These are phyloP conservation scores for Pseudogymnoascus sp. DNA, from an alignment of 2,329 filamentous ascomycete genomes.

Conservation along the genomic window DNA sequence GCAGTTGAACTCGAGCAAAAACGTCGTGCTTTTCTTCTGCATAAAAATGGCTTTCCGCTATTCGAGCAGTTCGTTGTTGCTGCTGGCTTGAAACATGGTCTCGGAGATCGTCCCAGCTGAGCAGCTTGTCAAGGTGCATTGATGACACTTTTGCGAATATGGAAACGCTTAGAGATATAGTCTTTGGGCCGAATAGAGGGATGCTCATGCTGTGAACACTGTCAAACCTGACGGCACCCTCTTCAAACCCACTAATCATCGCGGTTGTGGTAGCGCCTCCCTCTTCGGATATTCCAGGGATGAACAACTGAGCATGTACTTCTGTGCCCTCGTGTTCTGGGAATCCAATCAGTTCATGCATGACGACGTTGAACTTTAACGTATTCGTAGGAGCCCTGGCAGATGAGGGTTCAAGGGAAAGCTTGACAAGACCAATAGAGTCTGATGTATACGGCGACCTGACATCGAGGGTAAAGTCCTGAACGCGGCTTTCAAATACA, in stretches of 20 bases:
- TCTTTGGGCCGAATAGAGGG: constrained; percentile 65
- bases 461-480: constrained; percentile 87
- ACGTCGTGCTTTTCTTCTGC: constrained; percentile 91
- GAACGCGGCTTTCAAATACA: constrained; percentile 88
- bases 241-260: constrained; percentile 89
- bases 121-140: constrained; percentile 93
- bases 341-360: constrained; percentile 93
- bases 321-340: constrained; percentile 91
- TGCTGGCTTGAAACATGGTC: constrained; percentile 59
- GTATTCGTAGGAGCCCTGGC: constrained; percentile 86
- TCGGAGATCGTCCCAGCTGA: constrained; percentile 98
- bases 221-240: constrained; percentile 85
- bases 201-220: constrained; percentile 98
- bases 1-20: constrained; percentile 76
- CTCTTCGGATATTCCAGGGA: constrained; percentile 81
- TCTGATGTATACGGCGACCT: constrained; percentile 87
- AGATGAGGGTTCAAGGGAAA: constrained; percentile 88
- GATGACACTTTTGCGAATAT: constrained; percentile 85
- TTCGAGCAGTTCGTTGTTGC: constrained; percentile 48
- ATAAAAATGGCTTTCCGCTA: constrained; percentile 87
- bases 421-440: constrained; percentile 79
- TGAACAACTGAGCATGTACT: constrained; percentile 93
- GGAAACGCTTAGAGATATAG: constrained; percentile 71
- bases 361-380: constrained; percentile 96
- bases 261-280: constrained; percentile 91